Conservation (phyloP, 306 rosid genomes). For the Ceratonia siliqua region DNA sequence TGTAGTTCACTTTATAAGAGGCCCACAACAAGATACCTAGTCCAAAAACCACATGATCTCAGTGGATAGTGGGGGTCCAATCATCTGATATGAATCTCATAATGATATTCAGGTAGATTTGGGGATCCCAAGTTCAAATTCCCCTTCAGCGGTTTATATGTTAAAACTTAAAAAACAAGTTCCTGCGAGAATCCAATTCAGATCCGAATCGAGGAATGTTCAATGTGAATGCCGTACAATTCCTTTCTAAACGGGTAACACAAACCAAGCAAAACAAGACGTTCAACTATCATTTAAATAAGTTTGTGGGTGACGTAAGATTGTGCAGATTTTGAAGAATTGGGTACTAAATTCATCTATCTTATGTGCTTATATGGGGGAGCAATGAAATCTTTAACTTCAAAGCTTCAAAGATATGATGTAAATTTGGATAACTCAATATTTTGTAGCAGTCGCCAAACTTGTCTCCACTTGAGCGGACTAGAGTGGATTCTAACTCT, state of each 20-base stretch:
- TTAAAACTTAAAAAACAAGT: no score
- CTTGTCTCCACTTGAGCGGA: not conserved
- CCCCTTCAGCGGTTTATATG: not conserved
- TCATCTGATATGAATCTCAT: conserved; percentile 1
- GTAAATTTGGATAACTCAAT: not conserved
- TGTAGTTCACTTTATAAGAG: not conserved
- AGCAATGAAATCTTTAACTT: conserved; percentile 24
- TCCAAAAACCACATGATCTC: conserved; percentile 17
- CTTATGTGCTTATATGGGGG: not conserved
- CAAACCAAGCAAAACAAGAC: not conserved
- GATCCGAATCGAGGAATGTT: no score
- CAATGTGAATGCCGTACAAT: no score
- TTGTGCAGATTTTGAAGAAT: not conserved
- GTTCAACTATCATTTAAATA: not conserved
- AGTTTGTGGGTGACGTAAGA: not conserved
- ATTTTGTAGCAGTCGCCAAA: conserved; percentile 7
- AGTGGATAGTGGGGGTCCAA: conserved; percentile 14
- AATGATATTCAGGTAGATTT: not conserved
- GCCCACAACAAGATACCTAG: conserved; percentile 26
- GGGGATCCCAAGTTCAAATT: conserved; percentile 3
- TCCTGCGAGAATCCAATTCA: not conserved
- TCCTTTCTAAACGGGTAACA: no score
- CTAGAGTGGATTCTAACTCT: not conserved
- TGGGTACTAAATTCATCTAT: not conserved
- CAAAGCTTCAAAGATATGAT: conserved; percentile 27